A percentile compares a stretch with the other conserved stretches of the same genome.
phyloP scores from a whole-genome alignment of 2,329 filamentous ascomycete genomes.

The Chalaropsis thielavioides region DNA sequence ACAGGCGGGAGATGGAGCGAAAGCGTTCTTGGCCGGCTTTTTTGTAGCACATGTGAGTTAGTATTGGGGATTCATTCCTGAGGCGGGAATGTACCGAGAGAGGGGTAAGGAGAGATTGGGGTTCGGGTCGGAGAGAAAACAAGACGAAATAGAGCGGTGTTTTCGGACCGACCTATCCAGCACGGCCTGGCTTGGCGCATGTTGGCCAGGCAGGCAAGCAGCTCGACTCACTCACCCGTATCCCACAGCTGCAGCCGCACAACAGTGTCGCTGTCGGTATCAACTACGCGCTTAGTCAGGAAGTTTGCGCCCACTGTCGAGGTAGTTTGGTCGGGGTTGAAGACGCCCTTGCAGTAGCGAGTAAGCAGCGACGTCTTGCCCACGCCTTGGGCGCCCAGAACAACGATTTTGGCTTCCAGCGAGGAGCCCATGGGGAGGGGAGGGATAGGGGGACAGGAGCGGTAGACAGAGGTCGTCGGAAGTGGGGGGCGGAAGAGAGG shows the following conservation, averaged over 20 bases:
- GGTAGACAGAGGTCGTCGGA: background rate
- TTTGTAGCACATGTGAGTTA: background rate
- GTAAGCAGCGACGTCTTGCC: conserved; percentile 68
- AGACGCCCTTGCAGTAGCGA: conserved; percentile 59
- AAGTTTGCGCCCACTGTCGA: conserved; percentile 72
- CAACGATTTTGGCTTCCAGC: conserved; percentile 68
- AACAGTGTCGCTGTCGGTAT: conserved; percentile 70
- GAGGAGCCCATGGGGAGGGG: conserved; percentile 33
- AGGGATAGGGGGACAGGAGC: background rate
- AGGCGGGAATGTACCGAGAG: conserved; percentile 14
- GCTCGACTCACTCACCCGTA: conserved; percentile 41
- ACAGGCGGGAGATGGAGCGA: conserved; percentile 82
- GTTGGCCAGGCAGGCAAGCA: background rate
- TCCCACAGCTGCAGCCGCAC: conserved; percentile 96
- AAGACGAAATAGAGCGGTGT: conserved; percentile 13
- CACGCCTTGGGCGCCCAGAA: conserved; percentile 65
- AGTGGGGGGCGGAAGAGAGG: background rate
- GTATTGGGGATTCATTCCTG: background rate
- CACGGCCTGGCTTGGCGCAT: background rate
- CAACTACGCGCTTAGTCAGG: conserved; percentile 64
- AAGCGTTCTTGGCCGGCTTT: conserved; percentile 84
- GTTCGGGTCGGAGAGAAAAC: conserved; percentile 4
- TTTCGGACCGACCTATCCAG: too few relatives aligned
- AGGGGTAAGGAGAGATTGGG: background rate
- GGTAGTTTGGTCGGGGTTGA: conserved; percentile 47